Evolutionary conservation across 140 eudicot genomes (phyloP), one percentile per base, ranked within the genome.

Genomic region (Senecio squalidus): DNA sequence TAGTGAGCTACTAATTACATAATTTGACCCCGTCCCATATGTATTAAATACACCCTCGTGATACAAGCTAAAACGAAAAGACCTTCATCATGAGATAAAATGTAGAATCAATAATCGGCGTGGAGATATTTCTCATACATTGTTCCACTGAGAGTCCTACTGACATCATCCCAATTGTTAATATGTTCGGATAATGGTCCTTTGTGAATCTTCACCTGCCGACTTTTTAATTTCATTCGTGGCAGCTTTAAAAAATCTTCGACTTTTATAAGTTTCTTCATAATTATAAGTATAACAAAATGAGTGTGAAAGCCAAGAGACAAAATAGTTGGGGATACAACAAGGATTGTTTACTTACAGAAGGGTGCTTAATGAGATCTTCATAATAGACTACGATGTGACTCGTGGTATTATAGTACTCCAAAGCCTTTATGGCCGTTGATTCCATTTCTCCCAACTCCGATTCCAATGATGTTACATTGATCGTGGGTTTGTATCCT

Each of bases 131-230:
- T 79, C 80, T 84, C 92, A 41, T 86, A 91, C 16, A 53, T 50
- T 4, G 96, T 86, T 68, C 98, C 98, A 6, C 52, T 65, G 9
- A 91, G 88, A 9, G 85, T 75, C 73, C 29, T 77, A 31, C 64
- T 79, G 8, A 91, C 86, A 8, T 77, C 94, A 2, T 79, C 80
- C 96, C 96, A 86, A 60, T 91, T 91, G 69, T 60, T 56, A 29
- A 91, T 77, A 43, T 91, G 86, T 18, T 86, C 86, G 16, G 74
- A 69, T 41, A 91, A 64, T 5, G 92, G 77, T 25, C 98, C 95
- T 74, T 73, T 76, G 70, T 91, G 98, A 78, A 91, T 91, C 79
- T 86, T 91, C 14, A 86, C 96, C 40, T 91, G 96, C 0, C 76
- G 80, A 59, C 98, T 86, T 2, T 64, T 74, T 57, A 91, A 60